Evolutionary conservation across 2,329 filamentous ascomycete genomes (phyloP).

Genomic region (Alternaria rosae): DNA sequence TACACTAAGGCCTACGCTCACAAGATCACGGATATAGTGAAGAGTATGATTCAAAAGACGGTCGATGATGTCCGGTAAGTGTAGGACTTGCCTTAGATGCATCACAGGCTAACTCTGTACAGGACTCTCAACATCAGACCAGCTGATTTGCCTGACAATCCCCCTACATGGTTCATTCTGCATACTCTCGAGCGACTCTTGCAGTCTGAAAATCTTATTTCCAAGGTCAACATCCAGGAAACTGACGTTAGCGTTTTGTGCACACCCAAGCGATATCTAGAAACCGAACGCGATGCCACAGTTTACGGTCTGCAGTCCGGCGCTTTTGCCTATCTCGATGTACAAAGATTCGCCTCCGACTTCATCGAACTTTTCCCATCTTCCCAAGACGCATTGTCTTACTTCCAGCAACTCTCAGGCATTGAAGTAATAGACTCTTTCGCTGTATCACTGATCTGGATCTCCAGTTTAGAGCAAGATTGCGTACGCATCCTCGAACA

Average conservation of each 20-base stretch:
- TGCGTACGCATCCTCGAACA: constrained; percentile 21
- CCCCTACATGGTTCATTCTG: constrained; percentile 36
- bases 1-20: constrained; percentile 20
- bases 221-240: constrained; percentile 25
- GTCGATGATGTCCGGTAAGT: constrained; percentile 27
- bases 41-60: constrained; percentile 14
- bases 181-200: constrained; percentile 19
- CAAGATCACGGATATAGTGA: neutral
- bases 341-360: constrained; percentile 23
- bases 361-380: constrained; percentile 26
- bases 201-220: constrained; percentile 9
- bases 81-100: neutral
- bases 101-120: neutral
- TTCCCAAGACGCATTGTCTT: constrained; percentile 19
- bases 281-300: constrained; percentile 25
- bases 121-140: constrained; percentile 26
- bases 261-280: constrained; percentile 31
- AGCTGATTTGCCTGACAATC: constrained; percentile 25
- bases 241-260: constrained; percentile 21
- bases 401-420: constrained; percentile 16
- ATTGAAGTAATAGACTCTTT: constrained; percentile 22
- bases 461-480: constrained; percentile 22
- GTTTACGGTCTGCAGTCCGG: constrained; percentile 30
- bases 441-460: constrained; percentile 37
- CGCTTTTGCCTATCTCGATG: constrained; percentile 28